phyloP scores from a whole-genome alignment of 805 yeast genomes.

The Pichia heedii region DNA sequence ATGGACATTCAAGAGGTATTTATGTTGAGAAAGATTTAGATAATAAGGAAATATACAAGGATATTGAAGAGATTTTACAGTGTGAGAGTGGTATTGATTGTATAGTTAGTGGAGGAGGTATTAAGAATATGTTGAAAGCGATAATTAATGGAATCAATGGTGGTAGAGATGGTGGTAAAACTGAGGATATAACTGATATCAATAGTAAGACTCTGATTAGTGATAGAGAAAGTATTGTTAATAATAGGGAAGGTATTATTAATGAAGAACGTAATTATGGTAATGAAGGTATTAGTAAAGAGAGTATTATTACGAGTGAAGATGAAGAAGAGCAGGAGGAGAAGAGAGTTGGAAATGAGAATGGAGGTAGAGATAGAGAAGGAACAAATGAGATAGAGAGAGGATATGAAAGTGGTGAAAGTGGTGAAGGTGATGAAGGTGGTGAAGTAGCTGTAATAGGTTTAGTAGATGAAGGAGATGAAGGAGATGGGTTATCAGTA shows the following conservation, averaged over 20 bases:
- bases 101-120: not conserved
- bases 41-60: not conserved
- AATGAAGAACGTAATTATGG: not conserved
- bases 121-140: not conserved
- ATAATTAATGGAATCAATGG: not conserved
- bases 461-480: not conserved
- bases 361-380: not conserved
- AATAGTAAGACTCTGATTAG: not conserved
- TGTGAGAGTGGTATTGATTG: not conserved
- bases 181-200: not conserved
- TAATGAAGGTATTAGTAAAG: not conserved
- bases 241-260: not conserved
- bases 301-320: not conserved
- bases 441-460: not conserved
- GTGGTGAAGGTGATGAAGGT: not conserved
- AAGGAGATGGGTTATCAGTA: not conserved
- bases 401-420: not conserved
- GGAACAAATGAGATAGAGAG: not conserved
- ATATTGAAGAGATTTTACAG: not conserved
- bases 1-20: not conserved
- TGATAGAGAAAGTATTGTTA: not conserved
- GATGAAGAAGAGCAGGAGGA: not conserved
- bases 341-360: not conserved
- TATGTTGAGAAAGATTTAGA: not conserved
- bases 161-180: not conserved